Evolutionary conservation across 208 protist genomes (phyloP).

Genomic region (Leishmania turanica): DNA sequence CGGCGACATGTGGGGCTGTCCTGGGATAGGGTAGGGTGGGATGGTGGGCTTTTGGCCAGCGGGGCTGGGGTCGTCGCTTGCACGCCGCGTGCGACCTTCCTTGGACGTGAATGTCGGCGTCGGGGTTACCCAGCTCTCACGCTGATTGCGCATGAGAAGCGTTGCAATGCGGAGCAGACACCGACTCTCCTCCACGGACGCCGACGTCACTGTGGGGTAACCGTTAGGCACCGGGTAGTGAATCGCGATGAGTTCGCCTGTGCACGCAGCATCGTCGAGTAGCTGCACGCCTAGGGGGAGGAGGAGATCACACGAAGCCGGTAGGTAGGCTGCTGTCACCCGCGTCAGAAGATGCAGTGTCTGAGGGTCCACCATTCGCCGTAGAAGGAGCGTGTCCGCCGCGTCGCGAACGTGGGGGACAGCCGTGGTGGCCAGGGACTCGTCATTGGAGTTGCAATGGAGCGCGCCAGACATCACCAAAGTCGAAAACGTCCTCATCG

Average conservation of each 20-base stretch:
- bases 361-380: slow-evolving; percentile 4
- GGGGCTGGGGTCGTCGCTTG: background rate
- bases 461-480: slow-evolving; percentile 2
- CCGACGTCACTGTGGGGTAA: background rate
- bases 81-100: background rate
- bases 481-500: background rate
- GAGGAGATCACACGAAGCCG: slow-evolving; percentile 3
- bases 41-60: background rate
- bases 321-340: slow-evolving; percentile 5
- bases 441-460: background rate
- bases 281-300: slow-evolving; percentile 5
- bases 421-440: background rate
- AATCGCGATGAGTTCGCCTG: slow-evolving; percentile 1
- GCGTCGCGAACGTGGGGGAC: background rate
- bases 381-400: background rate
- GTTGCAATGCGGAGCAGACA: slow-evolving; percentile 26
- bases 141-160: background rate
- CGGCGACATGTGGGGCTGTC: background rate
- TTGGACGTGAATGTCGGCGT: background rate
- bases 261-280: background rate
- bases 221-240: background rate
- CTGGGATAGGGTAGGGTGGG: background rate
- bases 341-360: slow-evolving; percentile 7
- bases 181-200: slow-evolving; percentile 11
- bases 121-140: background rate